Evolutionary conservation across 345 rosid species (phyloP).

Genomic region (Pugionium cornutum): DNA sequence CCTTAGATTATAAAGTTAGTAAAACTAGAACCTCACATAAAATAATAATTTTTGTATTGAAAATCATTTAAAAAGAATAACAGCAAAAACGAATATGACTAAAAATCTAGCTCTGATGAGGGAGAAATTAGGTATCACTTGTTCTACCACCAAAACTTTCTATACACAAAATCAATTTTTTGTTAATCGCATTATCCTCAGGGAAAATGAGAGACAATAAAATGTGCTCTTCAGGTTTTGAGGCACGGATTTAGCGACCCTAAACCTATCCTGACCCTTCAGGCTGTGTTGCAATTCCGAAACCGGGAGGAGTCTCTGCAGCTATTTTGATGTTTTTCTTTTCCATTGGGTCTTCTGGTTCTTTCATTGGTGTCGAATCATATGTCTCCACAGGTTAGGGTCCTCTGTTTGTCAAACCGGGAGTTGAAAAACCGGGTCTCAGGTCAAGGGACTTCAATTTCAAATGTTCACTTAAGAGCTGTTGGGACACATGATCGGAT

Average conservation of each 20-base stretch:
- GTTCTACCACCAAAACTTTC: no score
- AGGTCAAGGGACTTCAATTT: constrained; percentile 58
- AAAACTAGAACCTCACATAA: no score
- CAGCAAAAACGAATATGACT: no score
- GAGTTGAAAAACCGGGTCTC: constrained; percentile 48
- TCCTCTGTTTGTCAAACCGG: constrained; percentile 46
- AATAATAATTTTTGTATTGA: no score
- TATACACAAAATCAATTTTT: no score
- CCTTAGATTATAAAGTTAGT: no score
- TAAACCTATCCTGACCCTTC: constrained; percentile 30
- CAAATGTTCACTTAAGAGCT: constrained; percentile 59
- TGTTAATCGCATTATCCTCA: no score
- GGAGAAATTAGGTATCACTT: no score
- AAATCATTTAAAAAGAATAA: no score
- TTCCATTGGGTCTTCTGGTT: constrained; percentile 30
- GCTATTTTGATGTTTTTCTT: constrained; percentile 22
- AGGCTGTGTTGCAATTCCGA: constrained; percentile 22
- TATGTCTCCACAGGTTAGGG: constrained; percentile 29
- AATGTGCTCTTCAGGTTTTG: no score
- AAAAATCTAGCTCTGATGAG: no score
- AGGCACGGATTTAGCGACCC: constrained; percentile 11
- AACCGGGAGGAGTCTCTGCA: constrained; percentile 22
- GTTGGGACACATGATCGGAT: constrained; percentile 67
- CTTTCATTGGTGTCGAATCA: constrained; percentile 33
- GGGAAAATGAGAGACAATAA: no score